A percentile compares a stretch with the other conserved stretches of the same genome.
phyloP scores from a whole-genome alignment of 768 basidiomycete species.

The Phlegmacium glaucopus region DNA sequence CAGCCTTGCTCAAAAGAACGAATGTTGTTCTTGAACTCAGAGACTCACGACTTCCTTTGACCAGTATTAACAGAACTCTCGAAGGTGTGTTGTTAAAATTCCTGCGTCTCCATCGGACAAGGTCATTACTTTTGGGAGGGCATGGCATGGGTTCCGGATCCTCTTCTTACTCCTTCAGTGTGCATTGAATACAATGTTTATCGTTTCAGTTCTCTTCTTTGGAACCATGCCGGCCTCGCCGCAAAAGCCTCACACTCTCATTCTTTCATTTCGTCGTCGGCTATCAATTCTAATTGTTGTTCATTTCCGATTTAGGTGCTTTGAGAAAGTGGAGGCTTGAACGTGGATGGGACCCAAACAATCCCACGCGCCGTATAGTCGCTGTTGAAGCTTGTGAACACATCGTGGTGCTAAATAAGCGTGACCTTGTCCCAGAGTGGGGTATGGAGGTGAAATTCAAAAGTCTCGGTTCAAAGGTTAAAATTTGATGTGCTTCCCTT shows the following conservation, averaged over 20 bases:
- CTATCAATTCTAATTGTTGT: slow-evolving; percentile 20
- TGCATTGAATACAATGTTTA: slow-evolving; percentile 1
- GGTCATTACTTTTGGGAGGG: slow-evolving; percentile 3
- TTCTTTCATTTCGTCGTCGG: slow-evolving; percentile 17
- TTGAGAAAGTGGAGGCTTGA: slow-evolving; percentile 67
- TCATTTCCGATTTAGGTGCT: slow-evolving; percentile 40
- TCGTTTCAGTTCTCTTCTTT: slow-evolving; percentile 5
- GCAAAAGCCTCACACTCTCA: slow-evolving; percentile 1
- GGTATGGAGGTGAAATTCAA: slow-evolving; percentile 69
- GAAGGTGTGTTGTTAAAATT: slow-evolving; percentile 60
- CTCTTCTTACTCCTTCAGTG: slow-evolving; percentile 4
- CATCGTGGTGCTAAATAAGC: slow-evolving; percentile 89
- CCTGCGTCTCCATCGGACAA: slow-evolving; percentile 22
- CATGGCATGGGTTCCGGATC: background rate
- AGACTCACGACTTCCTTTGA: slow-evolving; percentile 89
- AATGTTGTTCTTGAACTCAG: slow-evolving; percentile 93
- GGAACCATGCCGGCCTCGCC: slow-evolving; percentile 8
- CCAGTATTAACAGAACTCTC: slow-evolving; percentile 87
- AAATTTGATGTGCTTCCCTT: slow-evolving; percentile 3
- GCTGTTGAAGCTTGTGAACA: slow-evolving; percentile 64
- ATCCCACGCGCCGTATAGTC: slow-evolving; percentile 35
- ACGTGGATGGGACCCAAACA: slow-evolving; percentile 52
- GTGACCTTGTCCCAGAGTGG: slow-evolving; percentile 86
- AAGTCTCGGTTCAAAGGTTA: slow-evolving; percentile 8
- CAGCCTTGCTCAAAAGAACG: slow-evolving; percentile 72